Evolutionary conservation across 73 alveolate species (phyloP).

Genomic region (Paramecium caudatum): DNA sequence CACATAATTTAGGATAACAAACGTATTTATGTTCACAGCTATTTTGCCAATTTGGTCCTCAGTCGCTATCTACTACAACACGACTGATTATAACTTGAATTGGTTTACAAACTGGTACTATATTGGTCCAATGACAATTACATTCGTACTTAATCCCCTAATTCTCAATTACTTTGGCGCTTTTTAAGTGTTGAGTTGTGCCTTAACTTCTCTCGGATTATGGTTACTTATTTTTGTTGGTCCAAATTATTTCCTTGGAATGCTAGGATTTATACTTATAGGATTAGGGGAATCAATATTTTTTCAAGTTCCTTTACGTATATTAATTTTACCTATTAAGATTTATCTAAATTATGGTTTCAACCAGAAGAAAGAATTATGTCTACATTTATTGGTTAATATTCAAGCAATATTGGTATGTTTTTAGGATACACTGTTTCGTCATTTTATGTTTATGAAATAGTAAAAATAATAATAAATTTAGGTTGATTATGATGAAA

Average conservation of each 20-base stretch:
- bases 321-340: neutral
- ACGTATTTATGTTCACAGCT: slow-evolving; percentile 17
- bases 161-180: neutral
- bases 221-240: neutral
- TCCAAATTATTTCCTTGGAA: neutral
- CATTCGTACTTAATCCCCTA: neutral
- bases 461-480: neutral
- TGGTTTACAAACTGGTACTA: slow-evolving; percentile 44
- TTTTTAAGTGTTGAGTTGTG: slow-evolving; percentile 1
- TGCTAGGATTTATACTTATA: neutral
- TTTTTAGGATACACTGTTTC: neutral
- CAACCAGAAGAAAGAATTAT: slow-evolving; percentile 1
- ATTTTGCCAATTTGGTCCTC: slow-evolving; percentile 45
- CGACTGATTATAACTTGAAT: slow-evolving; percentile 24
- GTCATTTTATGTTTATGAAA: neutral
- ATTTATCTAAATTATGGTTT: slow-evolving; percentile 30
- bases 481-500: neutral
- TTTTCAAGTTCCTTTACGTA: slow-evolving; percentile 14
- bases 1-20: slow-evolving; percentile 7
- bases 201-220: neutral
- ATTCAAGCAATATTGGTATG: slow-evolving; percentile 25
- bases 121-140: neutral
- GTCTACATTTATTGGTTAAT: slow-evolving; percentile 15
- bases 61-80: slow-evolving; percentile 17
- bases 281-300: slow-evolving; percentile 1